A percentile compares a stretch with the other conserved stretches of the same genome.
Evolutionary conservation across 805 yeast genomes (phyloP).

Genomic region (Kluyveromyces aestuarii): DNA sequence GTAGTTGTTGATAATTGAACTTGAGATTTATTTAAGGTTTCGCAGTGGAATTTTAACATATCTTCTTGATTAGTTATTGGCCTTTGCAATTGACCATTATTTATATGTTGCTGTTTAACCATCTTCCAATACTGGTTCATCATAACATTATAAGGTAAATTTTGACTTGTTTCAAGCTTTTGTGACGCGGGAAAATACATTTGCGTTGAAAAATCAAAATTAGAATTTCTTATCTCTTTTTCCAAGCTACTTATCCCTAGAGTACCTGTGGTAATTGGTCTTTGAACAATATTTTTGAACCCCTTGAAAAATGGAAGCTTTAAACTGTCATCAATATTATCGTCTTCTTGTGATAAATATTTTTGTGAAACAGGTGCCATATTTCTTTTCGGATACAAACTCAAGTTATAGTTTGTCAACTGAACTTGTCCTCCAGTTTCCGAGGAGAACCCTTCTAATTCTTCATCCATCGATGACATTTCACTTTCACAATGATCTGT

Average conservation of each 20-base stretch:
- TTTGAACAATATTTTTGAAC: not conserved
- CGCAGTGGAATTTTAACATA: not conserved
- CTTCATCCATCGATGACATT: slow-evolving; percentile 4
- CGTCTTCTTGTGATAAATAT: not conserved
- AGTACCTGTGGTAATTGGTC: slow-evolving; percentile 2
- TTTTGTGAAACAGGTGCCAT: not conserved
- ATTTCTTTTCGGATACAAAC: not conserved
- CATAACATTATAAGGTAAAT: not conserved
- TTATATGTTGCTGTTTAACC: slow-evolving; percentile 2
- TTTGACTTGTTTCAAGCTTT: not conserved
- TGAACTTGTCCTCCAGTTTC: not conserved
- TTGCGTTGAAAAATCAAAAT: slow-evolving; percentile 1
- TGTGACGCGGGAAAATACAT: not conserved
- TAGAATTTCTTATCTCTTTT: slow-evolving; percentile 9
- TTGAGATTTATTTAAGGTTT: not conserved
- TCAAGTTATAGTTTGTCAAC: not conserved
- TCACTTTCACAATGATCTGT: slow-evolving; percentile 6
- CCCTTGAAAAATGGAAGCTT: slow-evolving; percentile 2
- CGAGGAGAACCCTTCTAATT: slow-evolving; percentile 4
- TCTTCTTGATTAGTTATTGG: slow-evolving; percentile 1
- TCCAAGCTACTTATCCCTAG: slow-evolving; percentile 9
- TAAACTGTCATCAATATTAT: not conserved
- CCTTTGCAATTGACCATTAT: slow-evolving; percentile 1
- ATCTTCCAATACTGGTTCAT: slow-evolving; percentile 1
- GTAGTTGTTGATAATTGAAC: slow-evolving; percentile 14